phyloP scores from a whole-genome alignment of 2,329 filamentous ascomycete species.

The Cryphonectria radicalis region DNA sequence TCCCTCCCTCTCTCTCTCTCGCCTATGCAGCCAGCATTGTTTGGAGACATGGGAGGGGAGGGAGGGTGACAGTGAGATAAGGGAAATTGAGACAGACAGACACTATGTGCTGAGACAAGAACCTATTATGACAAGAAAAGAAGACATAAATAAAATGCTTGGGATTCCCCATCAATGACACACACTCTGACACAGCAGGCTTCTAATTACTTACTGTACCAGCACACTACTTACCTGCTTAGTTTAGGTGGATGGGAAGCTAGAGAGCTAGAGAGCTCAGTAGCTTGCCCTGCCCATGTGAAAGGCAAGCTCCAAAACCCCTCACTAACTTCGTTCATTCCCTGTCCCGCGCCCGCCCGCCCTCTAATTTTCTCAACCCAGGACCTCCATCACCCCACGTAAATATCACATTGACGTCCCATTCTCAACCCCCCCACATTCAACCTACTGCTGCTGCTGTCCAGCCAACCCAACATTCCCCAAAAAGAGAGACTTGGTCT shows the following conservation, averaged over 20 bases:
- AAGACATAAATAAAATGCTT: conserved; percentile 5
- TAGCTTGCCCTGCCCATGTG: conserved; percentile 6
- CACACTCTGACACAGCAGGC: background rate
- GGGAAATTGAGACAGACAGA: background rate
- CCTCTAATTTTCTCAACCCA: background rate
- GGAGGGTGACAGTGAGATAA: conserved; percentile 2
- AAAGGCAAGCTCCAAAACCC: background rate
- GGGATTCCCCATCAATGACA: background rate
- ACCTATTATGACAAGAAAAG: background rate
- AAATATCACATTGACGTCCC: background rate
- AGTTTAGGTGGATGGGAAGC: background rate
- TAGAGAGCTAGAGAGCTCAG: background rate
- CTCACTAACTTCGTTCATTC: background rate
- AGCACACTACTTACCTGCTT: no score
- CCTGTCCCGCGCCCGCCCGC: background rate
- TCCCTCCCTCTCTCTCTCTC: background rate
- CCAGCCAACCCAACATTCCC: conserved; percentile 13
- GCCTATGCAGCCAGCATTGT: background rate
- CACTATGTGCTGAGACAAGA: background rate
- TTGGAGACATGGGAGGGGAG: background rate
- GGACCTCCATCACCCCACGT: background rate
- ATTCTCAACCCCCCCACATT: background rate
- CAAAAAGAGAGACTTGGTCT: background rate
- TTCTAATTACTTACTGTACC: no score
- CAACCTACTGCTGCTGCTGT: conserved; percentile 6